These are phyloP conservation scores for Boletus subluridellus DNA, from an alignment of 1,284 basidiomycete species.

Conservation along the genomic window DNA sequence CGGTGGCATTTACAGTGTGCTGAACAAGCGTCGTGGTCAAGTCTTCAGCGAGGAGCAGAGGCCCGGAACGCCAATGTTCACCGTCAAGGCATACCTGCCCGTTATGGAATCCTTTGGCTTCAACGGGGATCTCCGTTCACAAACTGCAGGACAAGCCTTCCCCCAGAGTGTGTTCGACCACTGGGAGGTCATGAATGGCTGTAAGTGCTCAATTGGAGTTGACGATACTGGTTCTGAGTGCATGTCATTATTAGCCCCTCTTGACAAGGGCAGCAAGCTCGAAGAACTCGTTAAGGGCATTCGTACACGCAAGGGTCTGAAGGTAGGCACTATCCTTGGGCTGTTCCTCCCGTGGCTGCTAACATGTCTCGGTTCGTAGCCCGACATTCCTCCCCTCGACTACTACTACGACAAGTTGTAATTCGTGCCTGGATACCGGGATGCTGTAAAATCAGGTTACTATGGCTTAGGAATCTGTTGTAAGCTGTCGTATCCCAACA, in stretches of 20 bases:
- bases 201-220: conserved; percentile 42
- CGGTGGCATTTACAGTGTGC: conserved; percentile 93
- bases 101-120: conserved; percentile 99
- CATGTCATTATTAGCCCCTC: conserved; percentile 44
- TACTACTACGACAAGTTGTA: conserved; percentile 89
- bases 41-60: conserved; percentile 98
- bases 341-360: conserved; percentile 5
- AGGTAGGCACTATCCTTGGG: conserved; percentile 45
- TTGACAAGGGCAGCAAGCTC: conserved; percentile 87
- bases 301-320: conserved; percentile 91
- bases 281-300: conserved; percentile 83
- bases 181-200: conserved; percentile 82
- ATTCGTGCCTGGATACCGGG: conserved; percentile 5
- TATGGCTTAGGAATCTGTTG: conserved; percentile 12
- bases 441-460: conserved; percentile 9
- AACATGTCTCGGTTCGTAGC: conserved; percentile 40
- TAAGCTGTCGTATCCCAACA: conserved; percentile 17
- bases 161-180: conserved; percentile 95
- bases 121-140: conserved; percentile 92
- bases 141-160: conserved; percentile 97
- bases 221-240: conserved; percentile 11
- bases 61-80: conserved; percentile 98
- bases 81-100: conserved; percentile 97
- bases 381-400: conserved; percentile 82
- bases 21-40: conserved; percentile 99